phyloP scores from a whole-genome alignment of 345 rosid genomes.

The Corymbia maculata region DNA sequence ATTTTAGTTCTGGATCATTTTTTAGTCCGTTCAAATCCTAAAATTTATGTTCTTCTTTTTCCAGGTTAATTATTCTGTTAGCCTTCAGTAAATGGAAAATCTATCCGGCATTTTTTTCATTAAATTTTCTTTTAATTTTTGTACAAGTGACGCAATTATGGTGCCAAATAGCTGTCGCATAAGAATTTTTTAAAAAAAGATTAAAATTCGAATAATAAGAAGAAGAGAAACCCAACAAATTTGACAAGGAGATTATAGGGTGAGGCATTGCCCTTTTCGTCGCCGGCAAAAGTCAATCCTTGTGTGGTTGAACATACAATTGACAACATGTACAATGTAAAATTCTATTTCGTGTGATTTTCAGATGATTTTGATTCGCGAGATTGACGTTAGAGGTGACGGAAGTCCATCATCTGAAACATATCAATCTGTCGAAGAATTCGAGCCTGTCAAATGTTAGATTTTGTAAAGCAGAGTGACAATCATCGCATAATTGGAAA shows the following conservation, averaged over 20 bases:
- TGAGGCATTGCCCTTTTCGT: neutral
- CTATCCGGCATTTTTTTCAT: neutral
- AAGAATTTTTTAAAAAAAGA: neutral
- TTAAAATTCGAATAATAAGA: neutral
- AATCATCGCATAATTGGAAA: fast-evolving
- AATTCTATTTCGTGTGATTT: neutral
- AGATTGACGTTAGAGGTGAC: neutral
- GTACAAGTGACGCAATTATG: neutral
- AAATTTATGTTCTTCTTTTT: neutral
- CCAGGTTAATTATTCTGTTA: neutral
- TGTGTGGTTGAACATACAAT: neutral
- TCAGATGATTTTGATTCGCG: neutral
- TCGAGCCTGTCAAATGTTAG: fast-evolving
- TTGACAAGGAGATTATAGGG: neutral
- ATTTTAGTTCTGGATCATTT: neutral
- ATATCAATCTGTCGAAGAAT: fast-evolving
- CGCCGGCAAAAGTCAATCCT: neutral
- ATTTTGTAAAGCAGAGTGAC: neutral
- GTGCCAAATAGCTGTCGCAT: neutral
- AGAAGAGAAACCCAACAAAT: neutral
- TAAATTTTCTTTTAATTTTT: neutral
- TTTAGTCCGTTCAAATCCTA: neutral
- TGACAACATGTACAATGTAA: neutral
- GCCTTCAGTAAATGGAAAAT: neutral
- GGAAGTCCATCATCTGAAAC: neutral